Base-by-base conservation (phyloP, 2,329 filamentous ascomycete genomes). In the Aspergillus carbonarius region DNA sequence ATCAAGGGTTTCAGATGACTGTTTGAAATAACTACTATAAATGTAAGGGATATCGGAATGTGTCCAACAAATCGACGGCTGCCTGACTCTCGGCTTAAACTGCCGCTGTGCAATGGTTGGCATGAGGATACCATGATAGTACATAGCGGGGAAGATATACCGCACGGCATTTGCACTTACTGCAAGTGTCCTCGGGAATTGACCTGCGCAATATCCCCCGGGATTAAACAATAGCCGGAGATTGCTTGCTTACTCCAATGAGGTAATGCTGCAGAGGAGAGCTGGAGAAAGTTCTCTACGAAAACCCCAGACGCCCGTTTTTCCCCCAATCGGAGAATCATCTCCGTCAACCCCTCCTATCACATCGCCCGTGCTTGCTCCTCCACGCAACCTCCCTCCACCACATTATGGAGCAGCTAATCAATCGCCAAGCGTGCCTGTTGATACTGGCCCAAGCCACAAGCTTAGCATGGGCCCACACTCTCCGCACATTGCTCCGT, bases 271-370 rank as follows among this genome's bases (percentile, higher is more conserved):
- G 44, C 44, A 48, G 44, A 18, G 13, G 6, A 47, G 13, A n/a
- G 42, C 25, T 30, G 20, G 42, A 23, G 13, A 15, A 27, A n/a
- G 42, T 5, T 30, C 25, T 20, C 25, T 25, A 15, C 25, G 5
- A 42, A 42, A 27, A 34, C 39, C 37, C 30, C 37, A 27, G 17
- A 42, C 12, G 6, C 12, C 12, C 51, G 17, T 20, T 54, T 54
- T 54, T 54, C 51, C 51, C 51, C 51, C 51, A 54, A 54, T 54
- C 51, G 51, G 51, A 54, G 25, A 54, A 54, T 54, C 51, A 10
- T 32, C 50, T 20, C 37, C 51, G 35, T 12, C 23, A 44, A 44
- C 23, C 37, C 51, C 51, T 54, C 51, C 51, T 54, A 54, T 54
- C 51, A 54, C 13, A 40, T 39, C 18, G 34, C 20, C 15, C 20